Evolutionary conservation across 129 eudicot genomes (phyloP).

Genomic region (Pittosporum tobira): DNA sequence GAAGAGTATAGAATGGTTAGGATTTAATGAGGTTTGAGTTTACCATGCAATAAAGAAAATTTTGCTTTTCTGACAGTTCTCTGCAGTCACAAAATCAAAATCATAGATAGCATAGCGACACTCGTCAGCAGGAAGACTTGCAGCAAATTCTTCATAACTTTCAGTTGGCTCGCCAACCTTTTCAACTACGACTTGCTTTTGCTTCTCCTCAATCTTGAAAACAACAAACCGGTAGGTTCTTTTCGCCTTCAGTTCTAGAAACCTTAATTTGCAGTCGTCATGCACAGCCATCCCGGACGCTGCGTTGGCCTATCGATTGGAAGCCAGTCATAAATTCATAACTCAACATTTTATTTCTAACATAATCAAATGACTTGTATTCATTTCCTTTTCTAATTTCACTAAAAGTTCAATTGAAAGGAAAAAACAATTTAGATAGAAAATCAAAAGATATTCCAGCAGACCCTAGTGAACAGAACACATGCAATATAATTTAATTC

Average conservation of each 20-base stretch:
- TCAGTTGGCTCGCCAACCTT: constrained; percentile 20
- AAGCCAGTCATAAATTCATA: not conserved
- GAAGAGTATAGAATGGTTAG: not conserved
- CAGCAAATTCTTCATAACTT: constrained; percentile 23
- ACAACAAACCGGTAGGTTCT: constrained; percentile 17
- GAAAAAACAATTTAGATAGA: too few species aligned
- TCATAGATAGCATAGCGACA: constrained; percentile 28
- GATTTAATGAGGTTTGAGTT: too few species aligned
- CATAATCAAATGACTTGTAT: not conserved
- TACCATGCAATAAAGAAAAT: constrained; percentile 29
- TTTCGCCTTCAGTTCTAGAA: constrained; percentile 12
- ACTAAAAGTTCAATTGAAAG: not conserved
- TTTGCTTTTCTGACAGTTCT: constrained; percentile 18
- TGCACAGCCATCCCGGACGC: constrained; percentile 16
- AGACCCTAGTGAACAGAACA: too few species aligned
- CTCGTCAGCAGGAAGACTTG: constrained; percentile 26
- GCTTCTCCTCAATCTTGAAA: constrained; percentile 16
- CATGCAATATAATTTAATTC: too few species aligned
- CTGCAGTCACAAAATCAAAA: constrained; percentile 20
- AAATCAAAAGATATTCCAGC: too few species aligned
- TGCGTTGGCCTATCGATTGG: constrained; percentile 17
- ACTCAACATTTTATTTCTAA: not conserved
- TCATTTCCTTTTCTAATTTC: not conserved
- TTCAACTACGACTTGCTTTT: constrained; percentile 19
- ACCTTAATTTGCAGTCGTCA: constrained; percentile 15